phyloP scores from a whole-genome alignment of 129 eudicot species.

The Flaveria bidentis region DNA sequence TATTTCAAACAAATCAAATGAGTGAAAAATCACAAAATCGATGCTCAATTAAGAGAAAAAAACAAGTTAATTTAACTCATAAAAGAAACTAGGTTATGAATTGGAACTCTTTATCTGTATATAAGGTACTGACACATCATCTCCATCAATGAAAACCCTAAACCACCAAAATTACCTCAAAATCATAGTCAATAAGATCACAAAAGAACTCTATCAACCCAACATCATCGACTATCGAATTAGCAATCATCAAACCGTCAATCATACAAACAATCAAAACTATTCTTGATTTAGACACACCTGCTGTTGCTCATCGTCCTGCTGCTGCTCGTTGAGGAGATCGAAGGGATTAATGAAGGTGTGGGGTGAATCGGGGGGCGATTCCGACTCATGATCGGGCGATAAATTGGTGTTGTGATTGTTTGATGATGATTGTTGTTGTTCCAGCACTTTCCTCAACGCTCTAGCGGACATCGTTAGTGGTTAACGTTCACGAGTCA shows the following conservation, averaged over 20 bases:
- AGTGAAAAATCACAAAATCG: too few species aligned
- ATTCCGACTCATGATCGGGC: conserved; percentile 44
- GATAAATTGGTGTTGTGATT: conserved; percentile 30
- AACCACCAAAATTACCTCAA: neutral
- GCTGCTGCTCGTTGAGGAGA: conserved; percentile 56
- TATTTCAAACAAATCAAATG: too few species aligned
- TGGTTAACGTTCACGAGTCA: neutral
- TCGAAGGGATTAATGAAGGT: conserved; percentile 61
- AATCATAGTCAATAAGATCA: neutral
- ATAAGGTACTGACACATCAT: neutral
- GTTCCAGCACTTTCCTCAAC: conserved; percentile 69
- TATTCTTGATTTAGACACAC: conserved; percentile 22
- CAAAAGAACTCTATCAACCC: conserved; percentile 19
- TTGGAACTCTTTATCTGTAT: too few species aligned
- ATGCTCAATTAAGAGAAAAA: too few species aligned
- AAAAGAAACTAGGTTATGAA: too few species aligned
- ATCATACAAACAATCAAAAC: neutral
- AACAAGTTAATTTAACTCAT: neutral
- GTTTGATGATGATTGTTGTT: conserved; percentile 55
- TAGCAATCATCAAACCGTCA: neutral
- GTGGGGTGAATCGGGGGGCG: conserved; percentile 38
- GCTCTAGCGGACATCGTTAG: conserved; percentile 69
- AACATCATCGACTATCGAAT: neutral
- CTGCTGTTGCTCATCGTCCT: conserved; percentile 42
- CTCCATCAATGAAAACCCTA: neutral